phyloP scores from a whole-genome alignment of 2,329 filamentous ascomycete species.

The Trichoderma lentiforme region DNA sequence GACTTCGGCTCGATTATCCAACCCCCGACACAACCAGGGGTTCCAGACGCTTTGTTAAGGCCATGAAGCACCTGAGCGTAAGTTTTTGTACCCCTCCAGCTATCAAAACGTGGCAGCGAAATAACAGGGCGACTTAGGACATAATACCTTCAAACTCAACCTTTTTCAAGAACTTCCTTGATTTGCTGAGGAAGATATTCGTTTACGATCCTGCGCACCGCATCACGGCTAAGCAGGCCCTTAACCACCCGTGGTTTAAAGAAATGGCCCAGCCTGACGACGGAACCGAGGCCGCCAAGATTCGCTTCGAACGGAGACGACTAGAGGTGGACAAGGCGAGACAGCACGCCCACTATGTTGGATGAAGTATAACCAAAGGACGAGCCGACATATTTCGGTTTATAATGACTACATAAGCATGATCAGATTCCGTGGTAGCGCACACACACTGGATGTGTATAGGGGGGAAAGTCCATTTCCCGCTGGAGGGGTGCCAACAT shows the following conservation, averaged over 20 bases:
- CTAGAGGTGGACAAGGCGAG: conserved; percentile 36
- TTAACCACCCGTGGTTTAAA: conserved; percentile 67
- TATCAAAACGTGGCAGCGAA: neutral
- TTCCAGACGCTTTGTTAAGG: conserved; percentile 64
- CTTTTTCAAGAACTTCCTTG: conserved; percentile 61
- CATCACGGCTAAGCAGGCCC: conserved; percentile 63
- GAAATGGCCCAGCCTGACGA: conserved; percentile 62
- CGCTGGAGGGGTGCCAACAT: conserved; percentile 23
- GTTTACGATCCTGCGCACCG: conserved; percentile 63
- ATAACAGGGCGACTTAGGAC: conserved; percentile 43
- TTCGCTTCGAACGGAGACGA: conserved; percentile 52
- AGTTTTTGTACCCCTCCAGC: conserved; percentile 27
- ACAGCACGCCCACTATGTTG: conserved; percentile 24
- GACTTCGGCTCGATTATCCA: conserved; percentile 63
- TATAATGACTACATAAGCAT: conserved; percentile 33
- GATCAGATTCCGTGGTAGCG: conserved; percentile 28
- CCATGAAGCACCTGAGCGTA: conserved; percentile 67
- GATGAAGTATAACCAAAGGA: conserved; percentile 25
- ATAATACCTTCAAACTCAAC: conserved; percentile 59
- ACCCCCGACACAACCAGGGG: conserved; percentile 60
- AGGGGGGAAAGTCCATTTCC: conserved; percentile 21
- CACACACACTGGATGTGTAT: conserved; percentile 16
- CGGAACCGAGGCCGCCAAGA: conserved; percentile 65
- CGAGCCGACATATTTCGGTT: conserved; percentile 5
- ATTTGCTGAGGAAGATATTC: conserved; percentile 64